A percentile compares a stretch with the other conserved stretches of the same genome.
phyloP scores from a whole-genome alignment of 805 yeast genomes.

The Brettanomyces bruxellensis region DNA sequence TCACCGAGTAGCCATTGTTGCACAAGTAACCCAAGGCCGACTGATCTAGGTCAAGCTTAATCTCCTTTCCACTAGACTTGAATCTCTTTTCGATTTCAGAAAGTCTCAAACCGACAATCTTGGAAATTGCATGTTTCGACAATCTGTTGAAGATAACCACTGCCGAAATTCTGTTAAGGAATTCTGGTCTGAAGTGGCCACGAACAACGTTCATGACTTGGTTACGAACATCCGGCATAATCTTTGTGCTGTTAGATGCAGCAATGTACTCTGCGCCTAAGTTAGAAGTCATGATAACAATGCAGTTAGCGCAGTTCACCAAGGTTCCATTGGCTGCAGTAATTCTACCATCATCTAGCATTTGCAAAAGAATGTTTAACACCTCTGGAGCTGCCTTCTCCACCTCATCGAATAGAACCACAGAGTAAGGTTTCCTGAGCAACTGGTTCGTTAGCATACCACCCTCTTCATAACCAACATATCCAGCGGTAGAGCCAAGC shows the following conservation, averaged over 20 bases:
- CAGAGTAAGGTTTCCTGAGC: conserved; percentile 88
- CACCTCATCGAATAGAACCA: conserved; percentile 92
- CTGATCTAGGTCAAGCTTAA: conserved; percentile 63
- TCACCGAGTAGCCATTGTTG: conserved; percentile 80
- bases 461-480: conserved; percentile 95
- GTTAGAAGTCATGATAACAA: conserved; percentile 94
- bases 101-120: conserved; percentile 82
- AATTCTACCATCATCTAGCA: conserved; percentile 93
- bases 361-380: conserved; percentile 80
- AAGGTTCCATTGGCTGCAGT: conserved; percentile 92
- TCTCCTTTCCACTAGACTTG: conserved; percentile 70
- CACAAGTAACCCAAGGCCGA: conserved; percentile 78
- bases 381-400: conserved; percentile 99
- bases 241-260: conserved; percentile 48
- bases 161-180: conserved; percentile 89
- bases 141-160: conserved; percentile 89
- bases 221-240: conserved; percentile 61
- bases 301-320: conserved; percentile 85
- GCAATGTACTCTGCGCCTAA: conserved; percentile 89
- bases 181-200: conserved; percentile 93
- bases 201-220: conserved; percentile 78
- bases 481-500: conserved; percentile 96
- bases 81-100: conserved; percentile 81
- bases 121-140: conserved; percentile 82
- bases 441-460: conserved; percentile 92